phyloP scores from a whole-genome alignment of 1,139 yeast species.

The Diutina pseudorugosa region DNA sequence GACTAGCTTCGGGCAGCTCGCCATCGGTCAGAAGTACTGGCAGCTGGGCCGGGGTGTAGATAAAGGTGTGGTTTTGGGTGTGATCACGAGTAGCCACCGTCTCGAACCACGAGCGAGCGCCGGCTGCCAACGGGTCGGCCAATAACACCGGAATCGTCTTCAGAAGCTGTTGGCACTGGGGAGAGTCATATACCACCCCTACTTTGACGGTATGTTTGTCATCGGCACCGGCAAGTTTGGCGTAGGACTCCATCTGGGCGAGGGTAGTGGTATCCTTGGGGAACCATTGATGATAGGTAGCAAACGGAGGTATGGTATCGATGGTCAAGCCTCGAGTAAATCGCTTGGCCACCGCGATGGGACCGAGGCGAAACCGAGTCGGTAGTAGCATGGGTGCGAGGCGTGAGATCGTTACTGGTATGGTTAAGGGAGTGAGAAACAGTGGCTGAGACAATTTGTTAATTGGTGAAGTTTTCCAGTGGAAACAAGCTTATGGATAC shows the following conservation, averaged over 20 bases:
- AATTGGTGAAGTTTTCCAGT: too few relatives aligned
- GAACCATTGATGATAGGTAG: neutral
- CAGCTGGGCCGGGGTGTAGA: slow-evolving; percentile 7
- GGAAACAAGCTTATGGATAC: too few relatives aligned
- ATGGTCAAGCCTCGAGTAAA: neutral
- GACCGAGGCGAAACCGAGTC: neutral
- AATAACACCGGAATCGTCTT: slow-evolving; percentile 12
- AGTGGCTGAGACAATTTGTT: too few relatives aligned
- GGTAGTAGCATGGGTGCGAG: neutral
- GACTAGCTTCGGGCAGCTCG: neutral
- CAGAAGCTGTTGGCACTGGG: neutral
- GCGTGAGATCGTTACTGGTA: neutral
- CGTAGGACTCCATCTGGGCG: neutral
- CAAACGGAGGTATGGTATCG: neutral
- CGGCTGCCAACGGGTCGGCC: slow-evolving; percentile 31
- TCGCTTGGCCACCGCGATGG: neutral
- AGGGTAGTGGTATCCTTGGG: neutral
- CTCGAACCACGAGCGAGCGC: slow-evolving; percentile 21
- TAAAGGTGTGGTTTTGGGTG: slow-evolving; percentile 12
- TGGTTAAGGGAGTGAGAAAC: too few relatives aligned
- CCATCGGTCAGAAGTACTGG: neutral
- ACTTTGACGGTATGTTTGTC: neutral
- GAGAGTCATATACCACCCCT: neutral
- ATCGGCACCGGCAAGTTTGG: neutral
- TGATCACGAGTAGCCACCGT: slow-evolving; percentile 14